Evolutionary conservation across 2,329 filamentous ascomycete species (phyloP), one percentile per base, ranked within the genome.

Genomic region (Botrytis fragariae): DNA sequence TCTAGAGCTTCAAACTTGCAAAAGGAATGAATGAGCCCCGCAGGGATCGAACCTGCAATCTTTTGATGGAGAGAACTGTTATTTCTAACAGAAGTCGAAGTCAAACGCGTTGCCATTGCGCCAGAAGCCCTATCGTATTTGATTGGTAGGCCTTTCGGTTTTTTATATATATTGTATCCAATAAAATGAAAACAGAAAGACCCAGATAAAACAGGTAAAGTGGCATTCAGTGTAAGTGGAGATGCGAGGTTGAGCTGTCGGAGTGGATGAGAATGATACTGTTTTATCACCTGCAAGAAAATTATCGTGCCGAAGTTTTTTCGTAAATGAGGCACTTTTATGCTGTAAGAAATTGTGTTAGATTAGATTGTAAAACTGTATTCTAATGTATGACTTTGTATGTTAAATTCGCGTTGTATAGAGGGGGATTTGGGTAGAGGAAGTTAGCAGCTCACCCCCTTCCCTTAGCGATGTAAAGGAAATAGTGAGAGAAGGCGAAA

Each of bases 141-240:
- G 25, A 42, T 42, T 62, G 60, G 2, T 4, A 7, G 18, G 0
- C 0, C 0, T 0, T 2, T 0, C 0, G 0, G 0, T 16, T 39
- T 29, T 0, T 3, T 0, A 1, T 35, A n/a, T n/a, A 37, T 51
- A n/a, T 18, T 4, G 5, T 59, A 1, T 6, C 2, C 4, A 1
- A 29, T 20, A 3, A 1, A 10, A 6, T 1, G 10, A 18, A 29
- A 29, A 3, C n/a, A 16, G 25, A 8, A 14, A 59, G 29, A 22
- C 16, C 4, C 22, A 59, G 29, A 59, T 5, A 20, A 22, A 9
- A 20, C 0, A 59, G 16, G 29, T 32, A 32, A 18, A 29, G n/a
- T 18, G n/a, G 7, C 14, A 29, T 29, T 18, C 3, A 29, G n/a
- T 29, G 51, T 57, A 57, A 57, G 51, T 57, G 51, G 51, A 54